Evolutionary conservation across 169 alveolate species (phyloP).

Genomic region (Plasmodium yoelii): DNA sequence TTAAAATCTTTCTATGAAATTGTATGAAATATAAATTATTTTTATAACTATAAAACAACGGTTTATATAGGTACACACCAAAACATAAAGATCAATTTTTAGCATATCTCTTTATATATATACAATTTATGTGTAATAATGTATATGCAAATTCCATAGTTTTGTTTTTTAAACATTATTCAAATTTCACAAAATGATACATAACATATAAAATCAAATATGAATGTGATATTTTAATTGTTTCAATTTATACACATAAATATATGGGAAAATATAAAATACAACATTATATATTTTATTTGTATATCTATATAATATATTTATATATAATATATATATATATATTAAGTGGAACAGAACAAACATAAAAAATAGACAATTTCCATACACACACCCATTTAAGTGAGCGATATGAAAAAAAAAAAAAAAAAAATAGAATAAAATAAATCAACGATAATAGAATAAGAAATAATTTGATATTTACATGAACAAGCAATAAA

Average conservation of each 20-base stretch:
- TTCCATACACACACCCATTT: slow-evolving; percentile 7
- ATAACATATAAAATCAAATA: neutral
- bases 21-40: slow-evolving; percentile 5
- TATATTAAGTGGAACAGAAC: neutral
- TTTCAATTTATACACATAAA: too few species aligned
- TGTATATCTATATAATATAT: neutral
- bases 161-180: too few species aligned
- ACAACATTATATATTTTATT: too few species aligned
- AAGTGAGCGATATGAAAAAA: neutral
- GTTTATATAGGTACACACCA: slow-evolving; percentile 21
- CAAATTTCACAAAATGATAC: too few species aligned
- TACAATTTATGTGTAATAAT: too few species aligned
- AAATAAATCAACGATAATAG: neutral
- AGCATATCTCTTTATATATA: too few species aligned
- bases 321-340: neutral
- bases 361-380: neutral
- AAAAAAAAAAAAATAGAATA: slow-evolving; percentile 5
- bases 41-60: neutral
- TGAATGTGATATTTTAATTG: neutral
- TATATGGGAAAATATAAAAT: too few species aligned
- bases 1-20: slow-evolving; percentile 34
- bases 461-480: slow-evolving; percentile 16
- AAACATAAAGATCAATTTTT: neutral
- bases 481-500: slow-evolving; percentile 36
- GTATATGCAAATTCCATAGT: too few species aligned